Evolutionary conservation across 805 yeast species (phyloP), one percentile per base, ranked within the genome.

Genomic region (Blastobotrys robertii): DNA sequence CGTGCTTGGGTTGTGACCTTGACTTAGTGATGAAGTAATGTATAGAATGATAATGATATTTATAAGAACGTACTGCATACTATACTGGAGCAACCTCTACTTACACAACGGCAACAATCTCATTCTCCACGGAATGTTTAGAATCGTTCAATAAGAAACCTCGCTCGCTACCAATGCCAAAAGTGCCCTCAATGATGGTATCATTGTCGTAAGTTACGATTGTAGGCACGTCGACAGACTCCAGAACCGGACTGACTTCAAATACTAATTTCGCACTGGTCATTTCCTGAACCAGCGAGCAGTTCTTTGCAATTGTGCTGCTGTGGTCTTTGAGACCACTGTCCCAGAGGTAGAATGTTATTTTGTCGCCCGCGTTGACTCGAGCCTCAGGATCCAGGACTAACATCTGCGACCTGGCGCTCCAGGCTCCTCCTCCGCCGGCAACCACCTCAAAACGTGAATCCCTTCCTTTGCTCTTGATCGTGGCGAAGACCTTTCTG

Each of bases 401-500:
- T n/a, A 81, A 65, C 56, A 77, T 73, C 30, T 74, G 74, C 2
- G 82, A 77, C 44, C 80, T 73, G 25, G 78, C 74, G 1, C 85
- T 84, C 86, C 86, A 81, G 2, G 80, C 78, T 2, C 85, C 81
- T 2, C 87, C 87, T 1, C 86, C 87, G 3, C 87, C 87, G 4
- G 84, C 87, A 30, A 77, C 67, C 14, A 81, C 77, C 53, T 74
- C 72, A 56, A 63, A 72, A 42, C 69, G 63, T 10, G 16, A n/a
- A 8, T 14, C 19, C 42, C 52, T 47, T 11, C 37, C 28, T 11
- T 34, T 11, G 5, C 44, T 30, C 11, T 19, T n/a, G 8, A 52
- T 31, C 13, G 38, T 43, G 12, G 50, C 54, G 40, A 41, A 52
- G 8, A 52, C 52, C 30, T 45, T 43, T 30, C 47, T 38, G 16